Base-by-base conservation (phyloP, 495 filamentous ascomycete species). In the Ramalina intermedia region DNA sequence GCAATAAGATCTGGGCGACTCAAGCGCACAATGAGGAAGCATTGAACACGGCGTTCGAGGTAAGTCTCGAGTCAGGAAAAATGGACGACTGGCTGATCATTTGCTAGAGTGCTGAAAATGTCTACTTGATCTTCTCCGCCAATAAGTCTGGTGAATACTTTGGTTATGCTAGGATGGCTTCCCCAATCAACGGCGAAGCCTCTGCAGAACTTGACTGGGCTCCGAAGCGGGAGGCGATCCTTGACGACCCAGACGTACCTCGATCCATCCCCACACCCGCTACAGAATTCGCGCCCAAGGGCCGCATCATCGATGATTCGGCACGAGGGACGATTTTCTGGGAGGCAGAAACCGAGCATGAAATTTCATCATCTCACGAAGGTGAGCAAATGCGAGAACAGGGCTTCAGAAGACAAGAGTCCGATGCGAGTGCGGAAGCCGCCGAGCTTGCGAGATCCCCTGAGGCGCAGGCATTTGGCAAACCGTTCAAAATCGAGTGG, bases 71-170 rank as follows among this genome's bases (percentile, higher is more conserved):
- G 23, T 13, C 21, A 27, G 17, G 21, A 40, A 4, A 4, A 20
- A 24, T 43, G 40, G 11, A 46, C 16, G 54, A 24, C 35, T 41
- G 18, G 50, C 53, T 42, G 14, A 48, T 41, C 48, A 50, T 40
- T 49, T 36, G n/a, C 36, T 52, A 94, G 88, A 71, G 67, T 14
- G 77, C 82, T 18, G 85, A 93, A 43, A 83, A 86, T 59, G 88
- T 96, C n/a, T 96, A 90, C 58, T 72, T 98, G 27, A 80, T 98
- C 21, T 98, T 98, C 63, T 96, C 89, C 13, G 91, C 89, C 12
- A 98, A 96, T 66, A 96, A 96, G 58, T 96, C 91, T 0, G 91
- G 91, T 17, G 91, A 96, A 64, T 98, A 96, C 57, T 96, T 91
- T 63, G 91, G 91, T 21, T 94, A 94, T 54, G 91, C 89, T 13